Conservation (phyloP, 805 yeast genomes). For the Novakomyces olei region DNA sequence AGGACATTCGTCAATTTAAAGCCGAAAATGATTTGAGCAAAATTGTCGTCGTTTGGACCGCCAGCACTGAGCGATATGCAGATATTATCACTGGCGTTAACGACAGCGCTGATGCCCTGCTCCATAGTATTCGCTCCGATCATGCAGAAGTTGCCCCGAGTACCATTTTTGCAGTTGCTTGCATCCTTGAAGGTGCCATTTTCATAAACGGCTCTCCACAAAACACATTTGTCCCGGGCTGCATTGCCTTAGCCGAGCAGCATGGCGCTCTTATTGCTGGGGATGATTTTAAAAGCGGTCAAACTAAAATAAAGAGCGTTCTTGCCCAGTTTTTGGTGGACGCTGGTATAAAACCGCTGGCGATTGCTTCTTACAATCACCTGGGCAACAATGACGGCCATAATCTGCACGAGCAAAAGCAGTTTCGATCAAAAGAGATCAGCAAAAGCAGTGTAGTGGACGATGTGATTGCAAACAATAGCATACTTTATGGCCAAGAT, state of each 20-base stretch:
- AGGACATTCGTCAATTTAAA: constrained; percentile 64
- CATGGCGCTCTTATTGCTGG: constrained; percentile 70
- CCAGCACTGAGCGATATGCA: constrained; percentile 86
- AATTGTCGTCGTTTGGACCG: constrained; percentile 85
- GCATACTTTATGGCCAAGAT: constrained; percentile 61
- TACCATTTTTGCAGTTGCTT: constrained; percentile 83
- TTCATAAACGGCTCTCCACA: constrained; percentile 95
- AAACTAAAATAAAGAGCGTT: constrained; percentile 88
- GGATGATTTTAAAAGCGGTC: constrained; percentile 93
- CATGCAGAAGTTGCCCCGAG: constrained; percentile 80
- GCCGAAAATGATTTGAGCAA: constrained; percentile 47
- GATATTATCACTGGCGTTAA: constrained; percentile 59
- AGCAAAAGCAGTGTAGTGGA: constrained; percentile 84
- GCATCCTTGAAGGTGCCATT: constrained; percentile 68
- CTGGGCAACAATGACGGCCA: constrained; percentile 91
- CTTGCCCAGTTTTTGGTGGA: constrained; percentile 88
- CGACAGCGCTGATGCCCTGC: constrained; percentile 64
- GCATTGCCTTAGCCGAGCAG: constrained; percentile 66
- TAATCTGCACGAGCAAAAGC: constrained; percentile 76
- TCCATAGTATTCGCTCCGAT: constrained; percentile 49
- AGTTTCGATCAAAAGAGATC: constrained; percentile 87
- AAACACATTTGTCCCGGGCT: constrained; percentile 92
- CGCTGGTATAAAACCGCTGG: constrained; percentile 88
- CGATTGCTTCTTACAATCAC: constrained; percentile 90
- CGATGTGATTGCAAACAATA: constrained; percentile 76